Evolutionary conservation across 208 protist genomes (phyloP), one percentile per base, ranked within the genome.

Genomic region (Lotmaria passim): DNA sequence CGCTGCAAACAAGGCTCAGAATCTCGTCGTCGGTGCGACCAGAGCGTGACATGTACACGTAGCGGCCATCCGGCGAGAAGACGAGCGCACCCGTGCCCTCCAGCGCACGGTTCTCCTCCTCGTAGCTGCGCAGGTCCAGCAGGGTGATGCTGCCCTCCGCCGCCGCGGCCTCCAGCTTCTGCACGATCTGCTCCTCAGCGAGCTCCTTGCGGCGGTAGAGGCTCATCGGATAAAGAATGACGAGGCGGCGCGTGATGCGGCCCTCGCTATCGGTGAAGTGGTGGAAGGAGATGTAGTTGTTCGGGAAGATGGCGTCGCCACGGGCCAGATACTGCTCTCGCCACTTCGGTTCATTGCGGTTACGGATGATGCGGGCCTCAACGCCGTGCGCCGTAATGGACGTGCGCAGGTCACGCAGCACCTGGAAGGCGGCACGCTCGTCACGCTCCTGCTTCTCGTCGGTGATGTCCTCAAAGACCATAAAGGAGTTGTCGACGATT

Each of bases 21-120:
- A 92, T 68, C 64, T 78, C 78, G 36, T 89, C 86, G 57, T 87
- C 82, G 43, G 78, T 87, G 62, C 89, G 89, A 28, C 56, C 53
- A 53, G 89, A 94, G 53, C 82, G 89, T 24, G 82, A 80, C 89
- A 94, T 94, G 74, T 92, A 94, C 15, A 89, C 89, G 68, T 85
- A 91, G 43, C 72, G 46, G 31, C 87, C 85, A 63, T 93, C 81
- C 19, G 79, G 55, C 2, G 87, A 89, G 67, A 93, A 95, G 75
- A 79, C 66, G 50, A 93, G 41, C 8, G 85, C 85, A 36, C 82
- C 85, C 34, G 82, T 86, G 60, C 90, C 90, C 71, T 95, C 90
- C 30, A 93, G 66, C 58, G 56, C 71, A 33, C 78, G 69, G 51
- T 67, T 67, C 52, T 86, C 56, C 19, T 69, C 69, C 73, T 95